These are phyloP conservation scores for Pestalotiopsis sp. DNA, from an alignment of 2,329 filamentous ascomycete species.

Conservation along the genomic window DNA sequence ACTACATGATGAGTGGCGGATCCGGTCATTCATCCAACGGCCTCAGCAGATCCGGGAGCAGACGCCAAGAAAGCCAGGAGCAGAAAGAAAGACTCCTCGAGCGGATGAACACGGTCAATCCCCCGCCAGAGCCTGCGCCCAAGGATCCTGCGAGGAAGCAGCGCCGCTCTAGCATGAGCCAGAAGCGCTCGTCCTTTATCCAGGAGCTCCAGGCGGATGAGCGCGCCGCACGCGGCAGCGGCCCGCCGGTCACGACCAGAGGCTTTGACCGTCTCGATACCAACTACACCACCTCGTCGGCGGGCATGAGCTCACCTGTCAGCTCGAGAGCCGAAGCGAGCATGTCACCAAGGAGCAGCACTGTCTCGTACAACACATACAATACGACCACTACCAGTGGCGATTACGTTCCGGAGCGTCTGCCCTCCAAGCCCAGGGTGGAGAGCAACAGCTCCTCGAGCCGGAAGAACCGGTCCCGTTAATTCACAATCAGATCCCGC, in stretches of 20 bases:
- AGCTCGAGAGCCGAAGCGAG: neutral
- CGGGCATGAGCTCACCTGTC: neutral
- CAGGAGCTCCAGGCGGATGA: constrained; percentile 4
- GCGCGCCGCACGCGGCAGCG: neutral
- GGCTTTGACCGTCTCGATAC: neutral
- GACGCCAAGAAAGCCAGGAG: neutral
- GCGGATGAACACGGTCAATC: constrained; percentile 7
- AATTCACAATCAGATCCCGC: neutral
- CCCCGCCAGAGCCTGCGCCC: neutral
- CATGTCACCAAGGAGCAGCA: neutral
- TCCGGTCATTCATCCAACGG: constrained; percentile 8
- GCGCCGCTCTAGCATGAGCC: constrained; percentile 1
- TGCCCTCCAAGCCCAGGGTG: neutral
- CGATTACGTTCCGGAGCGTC: neutral
- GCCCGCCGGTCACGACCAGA: constrained; percentile 1
- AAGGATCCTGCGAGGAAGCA: neutral
- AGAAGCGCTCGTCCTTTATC: neutral
- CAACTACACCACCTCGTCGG: neutral
- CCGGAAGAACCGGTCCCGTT: neutral
- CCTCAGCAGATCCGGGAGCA: constrained; percentile 4
- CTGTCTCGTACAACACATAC: neutral
- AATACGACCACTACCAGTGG: neutral
- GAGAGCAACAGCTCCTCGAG: neutral
- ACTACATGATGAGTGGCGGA: constrained; percentile 15
- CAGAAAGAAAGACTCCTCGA: constrained; percentile 2